Base-by-base conservation (phyloP, 2,329 filamentous ascomycete genomes). In the Phialophora expanda region DNA sequence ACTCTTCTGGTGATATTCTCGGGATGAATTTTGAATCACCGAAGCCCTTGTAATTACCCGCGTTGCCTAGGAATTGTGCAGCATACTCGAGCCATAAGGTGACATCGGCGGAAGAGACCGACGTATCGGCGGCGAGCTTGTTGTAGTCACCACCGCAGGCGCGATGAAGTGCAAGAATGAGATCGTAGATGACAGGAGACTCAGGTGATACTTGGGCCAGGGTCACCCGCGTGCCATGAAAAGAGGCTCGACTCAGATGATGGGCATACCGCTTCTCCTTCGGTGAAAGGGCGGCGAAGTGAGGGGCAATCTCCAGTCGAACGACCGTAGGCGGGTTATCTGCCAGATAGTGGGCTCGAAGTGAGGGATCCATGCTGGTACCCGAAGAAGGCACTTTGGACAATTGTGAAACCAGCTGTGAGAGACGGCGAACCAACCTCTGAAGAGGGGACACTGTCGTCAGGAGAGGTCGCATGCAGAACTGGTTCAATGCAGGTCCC, bases 281-380 rank as follows among this genome's bases (percentile, higher is more conserved):
- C 64, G 81, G 76, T 44, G 78, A 78, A 53, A 83, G 74, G 6
- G 78, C 87, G 62, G 94, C 90, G 74, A 98, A 99, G 80, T 98
- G 94, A 76, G 92, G 91, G 80, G 92, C 92, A 77, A 98, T 95
- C 77, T 92, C 89, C 57, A 99, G 86, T 56, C 89, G 88, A 66
- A 97, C 94, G 64, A 97, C 87, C 56, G 89, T 90, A 0, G 95
- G 95, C 54, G 95, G 95, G 70, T 90, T 89, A 79, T 99, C 95
- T 55, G 95, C 93, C 67, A 96, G 85, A 78, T 96, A 97, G 76
- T 96, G 90, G 64, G 80, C 76, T 66, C 78, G 80, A 53, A 75
- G 74, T 57, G 75, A 76, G 55, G 74, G 73, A 72, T 81, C 78
- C 79, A 81, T 81, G 58, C 51, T 74, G 61, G 60, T 30, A 57